Base-by-base conservation (phyloP, 1,284 basidiomycete species). In the Sporisorium graminicola region DNA sequence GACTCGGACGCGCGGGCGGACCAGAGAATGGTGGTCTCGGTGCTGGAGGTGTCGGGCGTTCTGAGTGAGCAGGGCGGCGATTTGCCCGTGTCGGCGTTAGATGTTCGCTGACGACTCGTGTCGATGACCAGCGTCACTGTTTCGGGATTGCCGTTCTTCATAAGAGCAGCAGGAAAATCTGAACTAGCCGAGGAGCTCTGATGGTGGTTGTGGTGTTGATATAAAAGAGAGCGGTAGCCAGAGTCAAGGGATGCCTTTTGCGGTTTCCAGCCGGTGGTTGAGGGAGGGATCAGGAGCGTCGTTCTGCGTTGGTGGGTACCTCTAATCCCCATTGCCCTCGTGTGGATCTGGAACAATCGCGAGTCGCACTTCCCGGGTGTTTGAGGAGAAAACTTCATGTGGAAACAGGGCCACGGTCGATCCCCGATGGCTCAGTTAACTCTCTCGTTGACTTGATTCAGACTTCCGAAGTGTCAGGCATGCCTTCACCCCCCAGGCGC, bases 111-210 rank as follows among this genome's bases (percentile, higher is more conserved):
- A 13, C 69, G 63, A 72, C 59, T 65, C 59, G 69, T 66, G 42
- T 72, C 69, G 69, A 72, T 72, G 35, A 58, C 40, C 0, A 72
- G 52, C 20, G 54, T 31, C 13, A 44, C 20, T 26, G 3, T 49
- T 3, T 40, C 37, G 37, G 16, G 5, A 18, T 40, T n/a, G 37
- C n/a, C 37, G 16, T n/a, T 40, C 37, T 18, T 40, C 16, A 18
- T 40, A 18, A 5, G 18, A 8, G 5, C 5, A 18, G 18, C 18
- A 40, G 37, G 16, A n/a, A n/a, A n/a, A n/a, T n/a, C n/a, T n/a
- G n/a, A n/a, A n/a, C n/a, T n/a, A n/a, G n/a, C n/a, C n/a, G n/a
- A n/a, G n/a, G n/a, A n/a, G n/a, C n/a, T n/a, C n/a, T n/a, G n/a
- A n/a, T n/a, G n/a, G n/a, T n/a, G 10, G 29, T 31, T 31, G 29